Percentiles rank a stretch among this genome's conserved stretches.
phyloP scores from a whole-genome alignment of 306 rosid genomes.

The Senna siamea region DNA sequence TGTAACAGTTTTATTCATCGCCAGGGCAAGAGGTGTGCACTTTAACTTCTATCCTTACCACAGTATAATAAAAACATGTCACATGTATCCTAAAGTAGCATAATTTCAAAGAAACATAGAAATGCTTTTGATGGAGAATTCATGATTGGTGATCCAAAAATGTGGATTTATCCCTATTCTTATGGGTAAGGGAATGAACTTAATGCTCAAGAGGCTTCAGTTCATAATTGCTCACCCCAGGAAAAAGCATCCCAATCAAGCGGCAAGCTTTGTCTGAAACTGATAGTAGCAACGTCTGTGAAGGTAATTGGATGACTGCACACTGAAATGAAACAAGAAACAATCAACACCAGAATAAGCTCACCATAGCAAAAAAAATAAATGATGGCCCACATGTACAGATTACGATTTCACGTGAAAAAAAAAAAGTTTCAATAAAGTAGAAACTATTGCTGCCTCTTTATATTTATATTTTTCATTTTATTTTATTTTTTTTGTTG shows the following conservation, averaged over 20 bases:
- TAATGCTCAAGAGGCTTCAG: not conserved
- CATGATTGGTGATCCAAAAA: not conserved
- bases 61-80: not conserved
- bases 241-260: conserved; percentile 98
- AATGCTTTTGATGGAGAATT: not conserved
- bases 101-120: not conserved
- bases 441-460: not conserved
- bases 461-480: too few relatives aligned
- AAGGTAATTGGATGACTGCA: conserved; percentile 95
- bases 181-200: not conserved
- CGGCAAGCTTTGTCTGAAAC: conserved; percentile 95
- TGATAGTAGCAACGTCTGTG: conserved; percentile 91
- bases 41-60: not conserved
- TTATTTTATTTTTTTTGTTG: too few relatives aligned
- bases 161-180: not conserved
- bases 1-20: not conserved
- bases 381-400: not conserved
- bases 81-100: not conserved
- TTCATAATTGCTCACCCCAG: conserved; percentile 69
- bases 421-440: not conserved
- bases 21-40: not conserved
- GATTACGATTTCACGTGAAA: not conserved
- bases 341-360: conserved; percentile 19
- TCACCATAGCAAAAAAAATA: not conserved
- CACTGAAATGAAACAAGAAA: conserved; percentile 64